Evolutionary conservation across 129 eudicot species (phyloP).

Genomic region (Flaveria linearis): DNA sequence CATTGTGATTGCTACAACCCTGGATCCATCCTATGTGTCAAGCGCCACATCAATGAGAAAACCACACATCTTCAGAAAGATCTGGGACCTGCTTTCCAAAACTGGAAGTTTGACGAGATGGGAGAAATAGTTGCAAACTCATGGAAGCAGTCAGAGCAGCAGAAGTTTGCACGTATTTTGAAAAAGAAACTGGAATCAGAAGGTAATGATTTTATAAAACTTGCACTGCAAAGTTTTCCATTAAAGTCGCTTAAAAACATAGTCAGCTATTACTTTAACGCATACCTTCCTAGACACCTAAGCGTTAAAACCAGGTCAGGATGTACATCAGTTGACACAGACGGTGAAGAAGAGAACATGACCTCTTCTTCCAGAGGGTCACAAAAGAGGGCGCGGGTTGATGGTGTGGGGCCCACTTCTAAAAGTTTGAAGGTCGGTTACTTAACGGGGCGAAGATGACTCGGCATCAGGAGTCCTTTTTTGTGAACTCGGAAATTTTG

Average conservation of each 20-base stretch:
- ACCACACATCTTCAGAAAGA: slow-evolving; percentile 45
- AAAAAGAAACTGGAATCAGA: slow-evolving; percentile 33
- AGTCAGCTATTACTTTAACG: slow-evolving; percentile 60
- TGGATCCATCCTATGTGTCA: slow-evolving; percentile 49
- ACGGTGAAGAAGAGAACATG: slow-evolving; percentile 40
- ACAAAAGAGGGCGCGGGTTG: slow-evolving; percentile 41
- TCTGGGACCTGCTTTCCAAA: slow-evolving; percentile 57
- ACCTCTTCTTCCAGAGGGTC: slow-evolving; percentile 37
- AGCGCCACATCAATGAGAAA: slow-evolving; percentile 49
- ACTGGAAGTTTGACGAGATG: slow-evolving; percentile 66
- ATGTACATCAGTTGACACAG: slow-evolving; percentile 35
- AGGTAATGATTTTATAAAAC: slow-evolving; percentile 43
- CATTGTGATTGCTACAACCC: slow-evolving; percentile 51
- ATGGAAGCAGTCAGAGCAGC: slow-evolving; percentile 47
- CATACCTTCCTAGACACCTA: slow-evolving; percentile 54
- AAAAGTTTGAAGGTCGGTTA: slow-evolving; percentile 23
- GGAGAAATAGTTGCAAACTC: slow-evolving; percentile 56
- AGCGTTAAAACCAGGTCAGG: slow-evolving; percentile 48
- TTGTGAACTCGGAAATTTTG: slow-evolving; percentile 22
- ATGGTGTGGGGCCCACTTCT: slow-evolving; percentile 29
- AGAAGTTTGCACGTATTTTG: slow-evolving; percentile 36
- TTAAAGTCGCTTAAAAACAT: slow-evolving; percentile 38
- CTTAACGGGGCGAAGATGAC: slow-evolving; percentile 32
- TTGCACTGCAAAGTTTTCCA: slow-evolving; percentile 35
- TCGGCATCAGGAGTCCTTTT: neutral